phyloP scores from a whole-genome alignment of 495 filamentous ascomycete species.

The Xylaria bambusicola region DNA sequence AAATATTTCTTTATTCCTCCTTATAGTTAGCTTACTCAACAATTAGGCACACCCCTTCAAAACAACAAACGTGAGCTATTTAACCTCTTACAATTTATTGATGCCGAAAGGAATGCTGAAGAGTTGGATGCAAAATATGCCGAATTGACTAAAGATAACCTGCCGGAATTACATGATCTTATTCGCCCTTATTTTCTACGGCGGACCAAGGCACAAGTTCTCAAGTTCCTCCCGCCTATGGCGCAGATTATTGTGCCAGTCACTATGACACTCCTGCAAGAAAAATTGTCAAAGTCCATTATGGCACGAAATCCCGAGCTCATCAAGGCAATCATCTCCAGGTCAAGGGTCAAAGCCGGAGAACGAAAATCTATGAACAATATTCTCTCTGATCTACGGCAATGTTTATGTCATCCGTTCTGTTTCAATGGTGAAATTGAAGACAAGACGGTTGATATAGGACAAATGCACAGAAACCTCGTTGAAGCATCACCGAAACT shows the following conservation, averaged over 20 bases:
- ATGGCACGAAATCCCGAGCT: slow-evolving; percentile 83
- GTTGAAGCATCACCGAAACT: slow-evolving; percentile 92
- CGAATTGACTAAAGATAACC: slow-evolving; percentile 74
- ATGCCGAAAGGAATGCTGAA: slow-evolving; percentile 65
- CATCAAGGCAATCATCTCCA: slow-evolving; percentile 81
- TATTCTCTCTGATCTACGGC: slow-evolving; percentile 92
- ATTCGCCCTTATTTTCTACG: slow-evolving; percentile 74
- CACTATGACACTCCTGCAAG: slow-evolving; percentile 88
- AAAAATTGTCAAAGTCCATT: slow-evolving; percentile 93
- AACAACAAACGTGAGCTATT: slow-evolving; percentile 95
- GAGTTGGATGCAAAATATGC: slow-evolving; percentile 73
- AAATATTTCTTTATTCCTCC: neutral
- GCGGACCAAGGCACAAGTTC: slow-evolving; percentile 85
- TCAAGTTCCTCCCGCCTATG: slow-evolving; percentile 89
- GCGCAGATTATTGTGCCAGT: slow-evolving; percentile 93
- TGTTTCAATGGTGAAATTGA: slow-evolving; percentile 89
- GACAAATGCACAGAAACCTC: slow-evolving; percentile 69
- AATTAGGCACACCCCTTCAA: slow-evolving; percentile 75
- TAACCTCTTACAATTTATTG: slow-evolving; percentile 91
- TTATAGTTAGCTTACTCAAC: slow-evolving; percentile 18
- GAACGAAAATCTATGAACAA: slow-evolving; percentile 85
- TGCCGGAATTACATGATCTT: slow-evolving; percentile 75
- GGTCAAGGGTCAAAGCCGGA: slow-evolving; percentile 59
- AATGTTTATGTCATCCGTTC: slow-evolving; percentile 94
- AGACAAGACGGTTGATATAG: slow-evolving; percentile 60